These are phyloP conservation scores for Talaromyces funiculosus DNA, from an alignment of 2,329 filamentous ascomycete genomes.

Conservation along the genomic window DNA sequence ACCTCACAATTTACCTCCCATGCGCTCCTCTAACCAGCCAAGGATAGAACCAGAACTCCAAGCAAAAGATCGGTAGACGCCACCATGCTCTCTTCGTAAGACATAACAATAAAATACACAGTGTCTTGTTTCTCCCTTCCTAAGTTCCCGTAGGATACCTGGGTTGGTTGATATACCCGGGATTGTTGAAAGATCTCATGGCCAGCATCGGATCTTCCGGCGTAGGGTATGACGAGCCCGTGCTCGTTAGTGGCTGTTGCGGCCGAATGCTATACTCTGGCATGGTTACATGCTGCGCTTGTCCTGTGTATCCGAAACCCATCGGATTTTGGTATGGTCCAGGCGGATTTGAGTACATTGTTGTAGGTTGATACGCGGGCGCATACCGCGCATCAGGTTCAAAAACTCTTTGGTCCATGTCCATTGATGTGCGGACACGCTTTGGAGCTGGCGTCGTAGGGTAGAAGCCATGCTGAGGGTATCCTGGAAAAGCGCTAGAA, in stretches of 20 bases:
- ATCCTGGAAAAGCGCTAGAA: slow-evolving; percentile 27
- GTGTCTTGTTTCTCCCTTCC: neutral
- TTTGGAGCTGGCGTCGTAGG: slow-evolving; percentile 25
- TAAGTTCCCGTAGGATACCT: neutral
- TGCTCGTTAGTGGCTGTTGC: slow-evolving; percentile 14
- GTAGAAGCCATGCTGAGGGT: slow-evolving; percentile 32
- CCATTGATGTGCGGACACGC: slow-evolving; percentile 36
- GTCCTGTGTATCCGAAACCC: slow-evolving; percentile 32
- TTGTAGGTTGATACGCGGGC: slow-evolving; percentile 31
- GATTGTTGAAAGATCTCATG: slow-evolving; percentile 18
- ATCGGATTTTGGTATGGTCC: slow-evolving; percentile 30
- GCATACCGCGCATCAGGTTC: slow-evolving; percentile 33
- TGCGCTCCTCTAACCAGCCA: slow-evolving; percentile 1
- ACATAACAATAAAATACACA: slow-evolving; percentile 8
- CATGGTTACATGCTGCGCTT: slow-evolving; percentile 23
- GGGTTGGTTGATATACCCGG: slow-evolving; percentile 18
- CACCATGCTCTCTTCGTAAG: slow-evolving; percentile 8
- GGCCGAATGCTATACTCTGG: slow-evolving; percentile 34
- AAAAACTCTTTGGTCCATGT: slow-evolving; percentile 33
- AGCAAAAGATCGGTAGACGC: slow-evolving; percentile 8
- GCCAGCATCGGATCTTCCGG: slow-evolving; percentile 18
- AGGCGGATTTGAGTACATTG: slow-evolving; percentile 11
- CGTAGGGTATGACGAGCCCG: slow-evolving; percentile 18
- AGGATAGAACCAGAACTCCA: slow-evolving; percentile 7
- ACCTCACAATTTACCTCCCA: neutral